Evolutionary conservation across 2,329 filamentous ascomycete genomes (phyloP), one percentile per base, ranked within the genome.

Genomic region (Seiridium cupressi): DNA sequence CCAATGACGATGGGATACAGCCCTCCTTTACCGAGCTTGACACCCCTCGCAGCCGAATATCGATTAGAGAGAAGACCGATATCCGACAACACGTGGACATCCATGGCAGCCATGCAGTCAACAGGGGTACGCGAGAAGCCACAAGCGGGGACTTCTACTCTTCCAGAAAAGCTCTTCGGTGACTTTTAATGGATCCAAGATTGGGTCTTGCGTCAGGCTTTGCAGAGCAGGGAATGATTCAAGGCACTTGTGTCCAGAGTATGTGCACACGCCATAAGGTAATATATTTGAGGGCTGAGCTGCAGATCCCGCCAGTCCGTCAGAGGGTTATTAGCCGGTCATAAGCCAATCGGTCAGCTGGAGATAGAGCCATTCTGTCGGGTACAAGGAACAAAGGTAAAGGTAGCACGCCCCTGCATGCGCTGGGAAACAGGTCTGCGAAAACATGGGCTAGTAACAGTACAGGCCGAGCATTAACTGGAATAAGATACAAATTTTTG

Each of bases 101-200:
- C 49, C 47, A 51, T 35, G 49, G 35, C 31, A n/a, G 10, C 35
- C 49, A 51, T 51, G 49, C 49, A 51, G 18, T 31, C 34, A 36
- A n/a, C 32, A 38, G 49, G 49, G 32, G 32, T 51, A 34, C 32
- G 32, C 32, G 34, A 36, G 47, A 31, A 32, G 10, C 47, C 47
- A 49, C 47, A 49, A 49, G 49, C 49, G 49, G 49, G 49, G 31
- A 32, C 10, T 51, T 49, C 9, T 49, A 7, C 38, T 42, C 32
- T 51, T 51, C 49, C 49, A 51, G 49, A 51, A 51, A 51, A 51
- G 49, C 49, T 51, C 49, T 51, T 51, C 49, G 49, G 49, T 51
- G 49, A 35, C 32, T 35, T n/a, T 51, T 13, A 38, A 51, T 13
- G 32, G 46, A 49, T 13, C n/a, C 31, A 18, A 48, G 11, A 11